Percentiles rank a stretch among this genome's conserved stretches.
These are phyloP conservation scores for Carex myosuroides DNA, from an alignment of 176 grass and related monocot genomes.

Conservation along the genomic window DNA sequence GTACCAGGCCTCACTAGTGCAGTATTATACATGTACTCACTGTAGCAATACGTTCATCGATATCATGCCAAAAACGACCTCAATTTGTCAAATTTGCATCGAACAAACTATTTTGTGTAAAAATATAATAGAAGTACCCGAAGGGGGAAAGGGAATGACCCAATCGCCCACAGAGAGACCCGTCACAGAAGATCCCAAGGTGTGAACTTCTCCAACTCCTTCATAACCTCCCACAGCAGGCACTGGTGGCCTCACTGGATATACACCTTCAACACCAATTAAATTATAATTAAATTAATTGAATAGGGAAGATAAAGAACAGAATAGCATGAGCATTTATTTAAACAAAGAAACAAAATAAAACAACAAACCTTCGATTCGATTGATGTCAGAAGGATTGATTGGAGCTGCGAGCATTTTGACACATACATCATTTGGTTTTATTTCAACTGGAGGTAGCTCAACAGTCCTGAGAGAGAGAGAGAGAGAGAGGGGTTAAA, in stretches of 20 bases:
- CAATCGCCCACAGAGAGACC: conserved; percentile 58
- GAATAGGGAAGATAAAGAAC: too few species aligned
- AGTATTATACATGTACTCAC: not conserved
- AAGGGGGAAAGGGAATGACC: conserved; percentile 87
- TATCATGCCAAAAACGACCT: not conserved
- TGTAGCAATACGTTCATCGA: not conserved
- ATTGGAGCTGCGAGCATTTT: conserved; percentile 86
- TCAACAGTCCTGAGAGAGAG: conserved; percentile 30
- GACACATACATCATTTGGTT: conserved; percentile 66
- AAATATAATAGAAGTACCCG: conserved; percentile 21
- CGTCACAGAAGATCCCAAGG: conserved; percentile 47
- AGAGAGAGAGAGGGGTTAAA: not conserved
- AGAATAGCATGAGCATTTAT: not conserved
- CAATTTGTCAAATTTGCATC: not conserved
- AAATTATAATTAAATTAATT: not conserved
- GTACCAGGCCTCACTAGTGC: not conserved
- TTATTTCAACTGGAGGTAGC: conserved; percentile 37
- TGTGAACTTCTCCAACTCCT: conserved; percentile 72
- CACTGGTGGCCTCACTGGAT: conserved; percentile 63
- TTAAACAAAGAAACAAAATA: not conserved
- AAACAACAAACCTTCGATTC: conserved; percentile 44
- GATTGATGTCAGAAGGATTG: conserved; percentile 95
- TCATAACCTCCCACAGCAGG: conserved; percentile 82
- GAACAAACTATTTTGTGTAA: not conserved
- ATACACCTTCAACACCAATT: conserved; percentile 38